Conservation (phyloP, 129 eudicot genomes). For the Flaveria sonorensis region DNA sequence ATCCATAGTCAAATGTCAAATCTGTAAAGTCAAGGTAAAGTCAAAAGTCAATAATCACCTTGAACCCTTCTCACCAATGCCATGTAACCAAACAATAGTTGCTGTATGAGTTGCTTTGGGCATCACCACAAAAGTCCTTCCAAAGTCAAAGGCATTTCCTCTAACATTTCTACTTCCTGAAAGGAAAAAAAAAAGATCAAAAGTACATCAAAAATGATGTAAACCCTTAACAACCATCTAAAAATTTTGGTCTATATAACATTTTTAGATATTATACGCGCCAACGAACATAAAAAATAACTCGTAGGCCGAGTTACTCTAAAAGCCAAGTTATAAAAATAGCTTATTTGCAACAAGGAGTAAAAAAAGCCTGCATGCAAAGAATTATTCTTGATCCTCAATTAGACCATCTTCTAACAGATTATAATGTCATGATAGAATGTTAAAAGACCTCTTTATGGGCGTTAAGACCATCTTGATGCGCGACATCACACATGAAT, state of each 20-base stretch:
- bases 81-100: constrained; percentile 90
- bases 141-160: constrained; percentile 52
- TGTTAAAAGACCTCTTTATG: background rate
- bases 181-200: constrained; percentile 1
- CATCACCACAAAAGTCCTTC: constrained; percentile 87
- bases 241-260: too few relatives aligned
- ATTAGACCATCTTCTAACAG: too few relatives aligned
- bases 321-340: too few relatives aligned
- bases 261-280: too few relatives aligned
- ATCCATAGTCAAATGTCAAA: background rate
- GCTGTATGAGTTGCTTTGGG: constrained; percentile 82
- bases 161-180: constrained; percentile 46
- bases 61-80: constrained; percentile 77
- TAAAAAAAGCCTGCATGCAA: too few relatives aligned
- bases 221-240: background rate
- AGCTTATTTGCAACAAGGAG: too few relatives aligned
- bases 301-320: too few relatives aligned
- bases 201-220: too few relatives aligned
- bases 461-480: constrained; percentile 3
- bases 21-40: background rate
- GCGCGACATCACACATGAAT: background rate
- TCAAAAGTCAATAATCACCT: constrained; percentile 49
- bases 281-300: too few relatives aligned
- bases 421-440: background rate
- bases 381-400: too few relatives aligned